A percentile compares a stretch with the other conserved stretches of the same genome.
Conservation (phyloP, 352 stramenopile species). For the Pythium graminicola region DNA sequence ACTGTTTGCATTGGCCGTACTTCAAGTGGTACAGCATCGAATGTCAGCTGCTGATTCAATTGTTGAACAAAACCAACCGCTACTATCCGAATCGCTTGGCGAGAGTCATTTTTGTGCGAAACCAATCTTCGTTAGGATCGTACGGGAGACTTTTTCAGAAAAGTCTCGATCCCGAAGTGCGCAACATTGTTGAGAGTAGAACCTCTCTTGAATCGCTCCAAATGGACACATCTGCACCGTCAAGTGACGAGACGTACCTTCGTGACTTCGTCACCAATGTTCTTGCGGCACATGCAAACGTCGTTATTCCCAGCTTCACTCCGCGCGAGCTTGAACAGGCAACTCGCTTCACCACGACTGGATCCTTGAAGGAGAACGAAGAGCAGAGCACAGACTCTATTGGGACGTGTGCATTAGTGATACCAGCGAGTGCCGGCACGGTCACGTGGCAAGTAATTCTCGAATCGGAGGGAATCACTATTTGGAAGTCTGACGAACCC, state of each 20-base stretch:
- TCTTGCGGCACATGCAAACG: constrained; percentile 25
- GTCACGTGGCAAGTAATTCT: constrained; percentile 5
- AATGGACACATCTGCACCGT: too few species aligned
- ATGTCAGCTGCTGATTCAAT: constrained; percentile 21
- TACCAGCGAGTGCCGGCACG: constrained; percentile 4
- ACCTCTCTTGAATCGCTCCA: too few species aligned
- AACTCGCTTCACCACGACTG: constrained; percentile 24
- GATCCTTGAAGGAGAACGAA: constrained; percentile 12
- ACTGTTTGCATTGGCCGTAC: constrained; percentile 29
- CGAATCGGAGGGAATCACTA: neutral
- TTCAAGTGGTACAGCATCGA: constrained; percentile 21
- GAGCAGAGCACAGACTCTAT: neutral
- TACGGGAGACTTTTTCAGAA: constrained; percentile 8
- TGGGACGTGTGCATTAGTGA: constrained; percentile 13
- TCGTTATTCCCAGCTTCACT: constrained; percentile 30
- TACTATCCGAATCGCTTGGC: constrained; percentile 28
- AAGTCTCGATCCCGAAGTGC: constrained; percentile 4
- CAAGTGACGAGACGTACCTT: constrained; percentile 25
- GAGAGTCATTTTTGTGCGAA: constrained; percentile 17
- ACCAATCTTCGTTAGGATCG: constrained; percentile 16
- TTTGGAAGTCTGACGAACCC: constrained; percentile 13
- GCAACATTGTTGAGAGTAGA: constrained; percentile 6
- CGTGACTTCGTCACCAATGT: constrained; percentile 26
- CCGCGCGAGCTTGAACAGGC: constrained; percentile 30
- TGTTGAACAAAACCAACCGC: constrained; percentile 22